A percentile compares a stretch with the other conserved stretches of the same genome.
Conservation (phyloP, 2,329 filamentous ascomycete species). For the Aspergillus texensis region DNA sequence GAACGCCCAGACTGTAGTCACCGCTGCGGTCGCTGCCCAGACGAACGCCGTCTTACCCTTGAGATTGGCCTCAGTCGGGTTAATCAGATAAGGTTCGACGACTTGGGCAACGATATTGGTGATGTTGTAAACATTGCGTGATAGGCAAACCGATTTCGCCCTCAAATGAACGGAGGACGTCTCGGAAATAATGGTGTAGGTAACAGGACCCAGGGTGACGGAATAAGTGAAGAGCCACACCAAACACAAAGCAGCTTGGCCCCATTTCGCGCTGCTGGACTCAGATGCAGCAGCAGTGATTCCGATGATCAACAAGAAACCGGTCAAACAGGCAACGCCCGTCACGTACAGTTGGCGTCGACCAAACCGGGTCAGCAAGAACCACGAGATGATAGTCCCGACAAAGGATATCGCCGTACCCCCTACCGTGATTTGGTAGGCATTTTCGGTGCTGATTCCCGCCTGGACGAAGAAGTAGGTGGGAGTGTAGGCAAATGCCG, state of each 20-base stretch:
- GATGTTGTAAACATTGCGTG: constrained; percentile 54
- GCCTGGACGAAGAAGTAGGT: constrained; percentile 46
- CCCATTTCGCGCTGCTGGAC: constrained; percentile 31
- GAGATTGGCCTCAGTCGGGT: constrained; percentile 39
- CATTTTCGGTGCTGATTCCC: constrained; percentile 34
- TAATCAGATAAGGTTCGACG: constrained; percentile 38
- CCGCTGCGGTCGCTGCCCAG: constrained; percentile 35
- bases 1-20: constrained; percentile 39
- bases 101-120: constrained; percentile 49
- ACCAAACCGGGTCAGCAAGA: constrained; percentile 40
- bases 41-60: constrained; percentile 46
- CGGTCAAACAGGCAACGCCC: constrained; percentile 32
- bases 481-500: constrained; percentile 38
- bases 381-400: constrained; percentile 58
- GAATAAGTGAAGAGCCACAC: constrained; percentile 58
- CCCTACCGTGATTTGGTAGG: constrained; percentile 49
- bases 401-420: constrained; percentile 53
- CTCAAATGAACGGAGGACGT: constrained; percentile 56
- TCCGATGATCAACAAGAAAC: constrained; percentile 33
- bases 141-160: constrained; percentile 57
- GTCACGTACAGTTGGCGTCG: constrained; percentile 45
- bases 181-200: constrained; percentile 56
- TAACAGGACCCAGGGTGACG: constrained; percentile 57
- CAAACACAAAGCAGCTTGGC: constrained; percentile 49
- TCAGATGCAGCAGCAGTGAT: constrained; percentile 27